These are phyloP conservation scores for Phallus indusiatus DNA, from an alignment of 768 basidiomycete species.

Conservation along the genomic window DNA sequence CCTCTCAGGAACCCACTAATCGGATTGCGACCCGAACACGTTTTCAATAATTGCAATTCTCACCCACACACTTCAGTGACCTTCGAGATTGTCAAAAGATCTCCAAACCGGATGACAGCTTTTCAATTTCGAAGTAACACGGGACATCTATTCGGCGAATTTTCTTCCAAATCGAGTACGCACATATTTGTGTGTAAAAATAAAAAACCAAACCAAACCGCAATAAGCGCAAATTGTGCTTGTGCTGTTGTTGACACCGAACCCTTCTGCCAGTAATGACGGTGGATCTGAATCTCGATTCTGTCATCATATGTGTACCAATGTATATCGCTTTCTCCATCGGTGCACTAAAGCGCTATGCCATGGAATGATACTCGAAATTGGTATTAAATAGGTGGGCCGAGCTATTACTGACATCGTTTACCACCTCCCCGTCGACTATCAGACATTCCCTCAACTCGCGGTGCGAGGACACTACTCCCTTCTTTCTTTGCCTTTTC, in stretches of 20 bases:
- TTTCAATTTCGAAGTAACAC: background rate
- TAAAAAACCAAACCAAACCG: no score
- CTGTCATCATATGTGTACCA: no score
- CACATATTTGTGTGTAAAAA: background rate
- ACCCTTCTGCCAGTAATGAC: no score
- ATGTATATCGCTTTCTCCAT: no score
- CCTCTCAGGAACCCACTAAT: no score
- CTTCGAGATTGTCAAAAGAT: no score
- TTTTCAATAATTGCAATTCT: background rate
- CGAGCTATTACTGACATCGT: background rate
- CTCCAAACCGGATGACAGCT: background rate
- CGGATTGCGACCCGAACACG: background rate
- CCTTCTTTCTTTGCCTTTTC: no score
- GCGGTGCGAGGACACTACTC: background rate
- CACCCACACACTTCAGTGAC: no score
- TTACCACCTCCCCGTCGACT: background rate
- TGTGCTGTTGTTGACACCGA: no score
- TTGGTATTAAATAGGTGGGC: background rate
- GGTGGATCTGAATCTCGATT: no score
- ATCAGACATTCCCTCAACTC: background rate
- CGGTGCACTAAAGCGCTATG: no score
- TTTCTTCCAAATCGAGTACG: background rate
- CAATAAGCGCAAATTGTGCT: no score
- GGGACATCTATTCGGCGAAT: background rate
- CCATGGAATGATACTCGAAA: background rate